phyloP scores from a whole-genome alignment of 495 filamentous ascomycete species.

The Hypoxylon cercidicola region DNA sequence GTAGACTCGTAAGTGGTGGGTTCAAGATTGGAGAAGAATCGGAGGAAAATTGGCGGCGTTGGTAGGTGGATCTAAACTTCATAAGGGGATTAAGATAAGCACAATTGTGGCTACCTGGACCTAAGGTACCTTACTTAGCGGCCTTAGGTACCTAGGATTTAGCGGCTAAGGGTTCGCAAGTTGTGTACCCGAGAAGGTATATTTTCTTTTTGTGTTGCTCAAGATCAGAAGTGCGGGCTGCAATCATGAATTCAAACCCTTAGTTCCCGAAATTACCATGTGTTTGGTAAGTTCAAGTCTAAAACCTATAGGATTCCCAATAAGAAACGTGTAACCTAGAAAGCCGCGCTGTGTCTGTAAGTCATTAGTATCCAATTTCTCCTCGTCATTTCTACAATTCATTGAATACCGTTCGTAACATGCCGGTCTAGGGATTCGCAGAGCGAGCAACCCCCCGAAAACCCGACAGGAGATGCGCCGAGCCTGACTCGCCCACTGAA shows the following conservation, averaged over 20 bases:
- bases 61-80: not conserved
- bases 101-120: conserved; percentile 19
- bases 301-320: no score
- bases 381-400: not conserved
- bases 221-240: no score
- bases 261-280: no score
- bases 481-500: conserved; percentile 21
- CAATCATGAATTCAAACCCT: no score
- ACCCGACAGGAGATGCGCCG: conserved; percentile 29
- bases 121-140: not conserved
- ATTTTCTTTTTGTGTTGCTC: no score
- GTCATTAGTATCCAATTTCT: not conserved
- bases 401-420: not conserved
- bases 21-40: conserved; percentile 16
- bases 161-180: not conserved
- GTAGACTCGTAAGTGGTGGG: conserved; percentile 19
- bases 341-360: no score
- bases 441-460: conserved; percentile 12
- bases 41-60: conserved; percentile 21
- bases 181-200: not conserved
- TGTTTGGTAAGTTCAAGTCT: no score
- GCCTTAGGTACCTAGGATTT: not conserved
- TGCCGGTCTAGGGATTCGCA: not conserved
- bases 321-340: no score
- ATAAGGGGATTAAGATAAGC: conserved; percentile 33